phyloP scores from a whole-genome alignment of 2,329 filamentous ascomycete species.

The Bimuria novae-zelandiae region DNA sequence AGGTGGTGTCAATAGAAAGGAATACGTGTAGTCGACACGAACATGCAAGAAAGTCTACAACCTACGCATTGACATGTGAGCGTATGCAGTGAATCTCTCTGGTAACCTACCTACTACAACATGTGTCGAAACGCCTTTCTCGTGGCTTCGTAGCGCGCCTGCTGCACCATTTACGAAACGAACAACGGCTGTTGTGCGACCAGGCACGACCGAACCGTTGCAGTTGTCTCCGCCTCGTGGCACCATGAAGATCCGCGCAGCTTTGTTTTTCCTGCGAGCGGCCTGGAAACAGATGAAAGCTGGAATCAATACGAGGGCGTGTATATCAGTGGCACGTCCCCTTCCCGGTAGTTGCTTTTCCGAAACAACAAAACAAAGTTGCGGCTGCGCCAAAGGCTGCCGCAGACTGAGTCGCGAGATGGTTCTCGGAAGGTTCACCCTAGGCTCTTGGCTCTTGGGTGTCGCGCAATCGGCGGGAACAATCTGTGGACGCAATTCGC shows the following conservation, averaged over 20 bases:
- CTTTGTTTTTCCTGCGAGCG: constrained; percentile 4
- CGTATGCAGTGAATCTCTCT: not conserved
- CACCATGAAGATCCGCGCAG: constrained; percentile 2
- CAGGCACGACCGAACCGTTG: constrained; percentile 19
- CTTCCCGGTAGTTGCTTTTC: constrained; percentile 6
- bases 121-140: constrained; percentile 16
- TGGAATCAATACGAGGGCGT: not conserved
- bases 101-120: not conserved
- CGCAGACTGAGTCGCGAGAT: not conserved
- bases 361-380: constrained; percentile 4
- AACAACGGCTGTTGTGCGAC: constrained; percentile 20
- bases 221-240: constrained; percentile 11
- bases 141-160: constrained; percentile 20
- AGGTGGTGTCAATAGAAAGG: no score
- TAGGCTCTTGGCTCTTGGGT: not conserved
- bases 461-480: not conserved
- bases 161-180: constrained; percentile 26
- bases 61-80: not conserved
- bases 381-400: constrained; percentile 3
- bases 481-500: not conserved
- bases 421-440: not conserved
- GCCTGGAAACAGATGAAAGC: not conserved
- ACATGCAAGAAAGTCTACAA: not conserved
- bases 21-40: not conserved
- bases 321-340: not conserved